Base-by-base conservation (phyloP, 1,284 basidiomycete species). In the Leccinum olivaceoglutinosum region DNA sequence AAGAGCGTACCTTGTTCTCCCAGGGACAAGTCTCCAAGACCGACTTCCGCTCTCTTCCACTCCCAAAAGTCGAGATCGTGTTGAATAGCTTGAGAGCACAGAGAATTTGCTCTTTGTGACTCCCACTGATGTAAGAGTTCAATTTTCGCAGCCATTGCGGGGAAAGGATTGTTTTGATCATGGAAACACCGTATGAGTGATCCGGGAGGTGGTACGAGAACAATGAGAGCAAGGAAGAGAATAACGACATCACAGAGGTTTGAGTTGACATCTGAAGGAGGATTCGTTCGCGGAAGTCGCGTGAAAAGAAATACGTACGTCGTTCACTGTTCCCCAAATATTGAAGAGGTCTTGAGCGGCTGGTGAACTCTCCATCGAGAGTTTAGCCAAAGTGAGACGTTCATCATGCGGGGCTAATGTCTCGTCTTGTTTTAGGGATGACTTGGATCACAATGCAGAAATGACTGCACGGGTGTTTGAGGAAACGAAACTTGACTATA, bases 1-100 rank as follows among this genome's bases (percentile, higher is more conserved):
- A 18, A 34, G 6, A 16, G 51, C 69, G 5, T 63, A 87, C 90
- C 79, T 92, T 93, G 39, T 81, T 78, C 61, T 90, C 89, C 91
- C 92, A 93, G 6, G 84, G 81, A 71, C 92, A 89, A 0, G 77
- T 76, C 60, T 92, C 90, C 34, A 87, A 73, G 1, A 90, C 76
- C 0, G 76, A 68, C 67, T 83, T 87, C 59, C 82, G 80, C 64
- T 92, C 89, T 32, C 79, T 75, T 8, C 89, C 88, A 38, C 86
- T 81, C 2, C 81, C 85, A 69, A 88, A 92, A 1, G 72, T 70
- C 3, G 88, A 85, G 66, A 92, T 79, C 0, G 77, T 74, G 64
- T 84, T 80, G 68, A 84, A 84, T 10, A 92, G 71, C 68, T 86
- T 89, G 65, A 93, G 73, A 0, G 87, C 81, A 1, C 82, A 80